Evolutionary conservation across 1,139 yeast species (phyloP).

Genomic region (Magnusiomyces fungicola): DNA sequence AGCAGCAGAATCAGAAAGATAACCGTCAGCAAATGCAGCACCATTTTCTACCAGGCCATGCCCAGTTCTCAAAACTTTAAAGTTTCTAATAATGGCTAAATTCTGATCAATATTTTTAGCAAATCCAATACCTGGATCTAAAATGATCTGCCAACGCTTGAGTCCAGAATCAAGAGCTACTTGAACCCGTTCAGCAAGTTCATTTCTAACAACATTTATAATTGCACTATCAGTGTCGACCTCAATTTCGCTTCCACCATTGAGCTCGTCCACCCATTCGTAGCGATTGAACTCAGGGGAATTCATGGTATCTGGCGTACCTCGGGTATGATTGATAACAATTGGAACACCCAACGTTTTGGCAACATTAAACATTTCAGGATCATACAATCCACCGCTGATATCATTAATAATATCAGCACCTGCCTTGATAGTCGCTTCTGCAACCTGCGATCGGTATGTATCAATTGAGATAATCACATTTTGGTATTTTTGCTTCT

Average conservation of each 20-base stretch:
- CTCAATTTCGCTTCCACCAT: conserved; percentile 4
- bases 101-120: conserved; percentile 73
- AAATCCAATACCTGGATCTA: conserved; percentile 95
- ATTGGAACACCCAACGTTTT: conserved; percentile 65
- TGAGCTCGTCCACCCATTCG: conserved; percentile 11
- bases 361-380: conserved; percentile 55
- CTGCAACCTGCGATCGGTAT: conserved; percentile 69
- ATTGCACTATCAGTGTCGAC: conserved; percentile 36
- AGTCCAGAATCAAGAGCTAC: conserved; percentile 60
- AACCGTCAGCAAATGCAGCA: too few relatives aligned
- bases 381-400: conserved; percentile 72
- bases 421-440: conserved; percentile 59
- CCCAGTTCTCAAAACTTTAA: conserved; percentile 27
- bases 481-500: conserved; percentile 16
- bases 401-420: conserved; percentile 91
- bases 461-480: conserved; percentile 76
- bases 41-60: background rate
- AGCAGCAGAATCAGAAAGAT: background rate
- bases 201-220: conserved; percentile 48
- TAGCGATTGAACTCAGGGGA: conserved; percentile 40
- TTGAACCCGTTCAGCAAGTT: conserved; percentile 49
- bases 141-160: conserved; percentile 78
- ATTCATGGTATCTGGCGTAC: conserved; percentile 70
- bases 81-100: conserved; percentile 51
- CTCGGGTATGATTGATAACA: conserved; percentile 78